These are phyloP conservation scores for Apiotrichum laibachii DNA, from an alignment of 1,284 basidiomycete species.

Conservation along the genomic window DNA sequence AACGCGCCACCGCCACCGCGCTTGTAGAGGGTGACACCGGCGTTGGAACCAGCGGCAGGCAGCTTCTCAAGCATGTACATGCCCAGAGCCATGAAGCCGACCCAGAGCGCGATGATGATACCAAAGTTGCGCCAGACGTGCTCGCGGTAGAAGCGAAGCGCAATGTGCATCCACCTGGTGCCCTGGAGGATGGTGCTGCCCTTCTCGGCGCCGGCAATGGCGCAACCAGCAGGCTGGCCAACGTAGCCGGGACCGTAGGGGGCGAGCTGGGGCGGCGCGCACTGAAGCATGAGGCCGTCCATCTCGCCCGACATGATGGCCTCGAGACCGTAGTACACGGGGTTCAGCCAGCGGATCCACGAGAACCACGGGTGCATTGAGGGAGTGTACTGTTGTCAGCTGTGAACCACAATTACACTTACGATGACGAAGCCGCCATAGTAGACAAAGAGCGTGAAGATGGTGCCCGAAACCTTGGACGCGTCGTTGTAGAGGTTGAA, in stretches of 20 bases:
- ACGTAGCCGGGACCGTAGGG: conserved; percentile 48
- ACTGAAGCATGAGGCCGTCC: conserved; percentile 43
- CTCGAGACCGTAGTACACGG: conserved; percentile 40
- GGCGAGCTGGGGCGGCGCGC: conserved; percentile 45
- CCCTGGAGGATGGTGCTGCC: conserved; percentile 12
- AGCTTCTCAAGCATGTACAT: conserved; percentile 23
- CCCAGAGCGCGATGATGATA: conserved; percentile 49
- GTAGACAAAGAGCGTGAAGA: conserved; percentile 37
- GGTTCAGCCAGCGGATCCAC: conserved; percentile 32
- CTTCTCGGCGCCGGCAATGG: conserved; percentile 44
- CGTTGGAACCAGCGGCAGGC: conserved; percentile 41
- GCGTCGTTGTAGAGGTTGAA: conserved; percentile 46
- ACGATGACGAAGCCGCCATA: conserved; percentile 42
- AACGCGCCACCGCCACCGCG: conserved; percentile 23
- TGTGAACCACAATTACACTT: not conserved
- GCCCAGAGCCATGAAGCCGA: conserved; percentile 27
- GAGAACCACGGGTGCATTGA: conserved; percentile 40
- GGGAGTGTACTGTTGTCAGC: conserved; percentile 25
- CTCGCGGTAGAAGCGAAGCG: conserved; percentile 46
- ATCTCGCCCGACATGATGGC: conserved; percentile 52
- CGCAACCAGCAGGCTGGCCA: conserved; percentile 38
- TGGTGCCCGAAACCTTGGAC: conserved; percentile 40
- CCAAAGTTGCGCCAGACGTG: conserved; percentile 56
- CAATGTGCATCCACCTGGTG: conserved; percentile 44
- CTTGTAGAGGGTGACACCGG: conserved; percentile 41